Percentiles rank a stretch among this genome's conserved stretches.
phyloP scores from a whole-genome alignment of 2,329 filamentous ascomycete genomes.

The Diaporthe sp. region DNA sequence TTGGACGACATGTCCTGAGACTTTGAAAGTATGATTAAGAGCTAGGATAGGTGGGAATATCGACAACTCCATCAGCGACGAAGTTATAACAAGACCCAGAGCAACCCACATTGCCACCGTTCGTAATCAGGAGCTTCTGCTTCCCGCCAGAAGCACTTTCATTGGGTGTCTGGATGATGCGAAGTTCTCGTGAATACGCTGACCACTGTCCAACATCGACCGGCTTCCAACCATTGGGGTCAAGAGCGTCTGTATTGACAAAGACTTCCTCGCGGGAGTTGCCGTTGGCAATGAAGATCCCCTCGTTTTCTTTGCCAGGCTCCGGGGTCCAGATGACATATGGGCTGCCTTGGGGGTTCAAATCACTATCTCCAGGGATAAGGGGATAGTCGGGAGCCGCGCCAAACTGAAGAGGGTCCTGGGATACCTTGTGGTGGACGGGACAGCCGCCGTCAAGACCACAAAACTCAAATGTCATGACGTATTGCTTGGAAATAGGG shows the following conservation, averaged over 20 bases:
- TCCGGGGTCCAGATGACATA: neutral
- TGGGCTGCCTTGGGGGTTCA: neutral
- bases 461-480: slow-evolving; percentile 72
- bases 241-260: slow-evolving; percentile 1
- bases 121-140: neutral
- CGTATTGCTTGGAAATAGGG: slow-evolving; percentile 66
- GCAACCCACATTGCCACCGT: slow-evolving; percentile 5
- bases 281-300: slow-evolving; percentile 6
- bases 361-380: neutral
- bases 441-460: neutral
- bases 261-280: slow-evolving; percentile 8
- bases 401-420: neutral
- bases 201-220: slow-evolving; percentile 10
- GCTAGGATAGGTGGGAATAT: neutral
- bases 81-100: slow-evolving; percentile 9
- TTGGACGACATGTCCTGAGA: too few relatives aligned
- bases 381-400: neutral
- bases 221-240: neutral
- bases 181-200: slow-evolving; percentile 10
- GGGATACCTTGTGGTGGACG: slow-evolving; percentile 7
- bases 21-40: too few relatives aligned
- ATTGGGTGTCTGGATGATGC: slow-evolving; percentile 4
- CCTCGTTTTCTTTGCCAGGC: neutral
- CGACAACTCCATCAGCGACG: neutral
- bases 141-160: neutral